Percentiles rank a stretch among this genome's conserved stretches.
Conservation (phyloP, 768 basidiomycete genomes). For the Suillus spraguei region DNA sequence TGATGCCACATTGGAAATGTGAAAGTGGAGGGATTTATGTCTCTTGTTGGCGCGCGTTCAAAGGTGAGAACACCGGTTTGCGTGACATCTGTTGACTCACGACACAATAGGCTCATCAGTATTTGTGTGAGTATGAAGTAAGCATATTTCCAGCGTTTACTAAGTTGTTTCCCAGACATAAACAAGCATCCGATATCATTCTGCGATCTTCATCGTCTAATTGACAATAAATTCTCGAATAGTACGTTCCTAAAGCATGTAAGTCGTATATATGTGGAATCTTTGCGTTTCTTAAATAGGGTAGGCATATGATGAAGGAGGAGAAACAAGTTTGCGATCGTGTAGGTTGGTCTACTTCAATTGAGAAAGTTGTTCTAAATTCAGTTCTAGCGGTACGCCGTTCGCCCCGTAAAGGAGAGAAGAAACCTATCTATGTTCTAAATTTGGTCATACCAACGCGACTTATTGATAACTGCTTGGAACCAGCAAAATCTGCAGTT, state of each 20-base stretch:
- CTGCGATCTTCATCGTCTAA: conserved; percentile 67
- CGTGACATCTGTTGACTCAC: conserved; percentile 19
- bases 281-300: conserved; percentile 10
- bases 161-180: conserved; percentile 54
- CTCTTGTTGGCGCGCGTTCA: conserved; percentile 71
- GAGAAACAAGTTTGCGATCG: conserved; percentile 41
- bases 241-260: conserved; percentile 82
- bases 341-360: conserved; percentile 17
- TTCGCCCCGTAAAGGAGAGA: conserved; percentile 79
- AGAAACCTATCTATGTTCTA: conserved; percentile 82
- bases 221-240: conserved; percentile 65
- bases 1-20: conserved; percentile 48
- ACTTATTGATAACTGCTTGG: conserved; percentile 76
- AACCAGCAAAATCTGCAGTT: conserved; percentile 72
- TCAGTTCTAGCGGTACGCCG: conserved; percentile 52
- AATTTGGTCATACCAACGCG: conserved; percentile 67
- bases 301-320: conserved; percentile 74
- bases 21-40: conserved; percentile 81
- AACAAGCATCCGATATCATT: conserved; percentile 71
- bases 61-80: conserved; percentile 51
- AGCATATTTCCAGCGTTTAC: conserved; percentile 1
- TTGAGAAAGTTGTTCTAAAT: conserved; percentile 19
- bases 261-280: conserved; percentile 21
- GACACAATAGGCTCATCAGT: conserved; percentile 71
- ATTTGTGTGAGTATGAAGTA: conserved; percentile 63